Percentiles rank a stretch among this genome's conserved stretches.
Conservation (phyloP, 768 basidiomycete species). For the Russula ochroleuca region DNA sequence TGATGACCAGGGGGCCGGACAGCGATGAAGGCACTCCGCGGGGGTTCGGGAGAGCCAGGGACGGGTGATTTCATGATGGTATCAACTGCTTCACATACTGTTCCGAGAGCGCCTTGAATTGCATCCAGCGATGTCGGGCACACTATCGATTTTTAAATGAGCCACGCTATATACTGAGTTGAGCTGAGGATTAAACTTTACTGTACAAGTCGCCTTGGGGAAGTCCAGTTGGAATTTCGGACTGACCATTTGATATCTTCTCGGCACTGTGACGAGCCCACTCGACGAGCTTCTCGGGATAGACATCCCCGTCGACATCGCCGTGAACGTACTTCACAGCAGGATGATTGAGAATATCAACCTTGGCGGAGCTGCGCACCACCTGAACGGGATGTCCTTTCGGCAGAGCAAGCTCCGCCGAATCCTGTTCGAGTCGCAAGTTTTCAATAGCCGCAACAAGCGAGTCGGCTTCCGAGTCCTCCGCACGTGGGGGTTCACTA, state of each 20-base stretch:
- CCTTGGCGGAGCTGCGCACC: constrained; percentile 48
- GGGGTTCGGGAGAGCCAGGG: constrained; percentile 5
- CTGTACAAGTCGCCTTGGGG: constrained; percentile 82
- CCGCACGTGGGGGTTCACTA: not conserved
- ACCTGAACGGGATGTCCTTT: constrained; percentile 40
- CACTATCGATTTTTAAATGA: constrained; percentile 48
- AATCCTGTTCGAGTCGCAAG: constrained; percentile 36
- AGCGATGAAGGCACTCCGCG: constrained; percentile 64
- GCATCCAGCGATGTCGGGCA: constrained; percentile 72
- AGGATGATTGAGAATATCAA: constrained; percentile 53
- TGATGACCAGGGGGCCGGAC: constrained; percentile 93
- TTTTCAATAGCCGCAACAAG: constrained; percentile 29
- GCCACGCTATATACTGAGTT: not conserved
- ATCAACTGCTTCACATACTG: constrained; percentile 88
- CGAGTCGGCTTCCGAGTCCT: constrained; percentile 16
- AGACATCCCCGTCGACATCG: constrained; percentile 60
- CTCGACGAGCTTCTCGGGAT: constrained; percentile 55
- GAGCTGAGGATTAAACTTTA: constrained; percentile 38
- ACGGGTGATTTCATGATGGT: constrained; percentile 39
- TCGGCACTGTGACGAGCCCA: constrained; percentile 59
- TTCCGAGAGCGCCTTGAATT: constrained; percentile 75
- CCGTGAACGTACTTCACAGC: constrained; percentile 75
- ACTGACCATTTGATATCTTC: constrained; percentile 56
- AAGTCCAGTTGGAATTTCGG: constrained; percentile 70
- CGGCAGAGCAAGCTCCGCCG: not conserved